Conservation (phyloP, 805 yeast species). For the Myxozyma nipponensis region DNA sequence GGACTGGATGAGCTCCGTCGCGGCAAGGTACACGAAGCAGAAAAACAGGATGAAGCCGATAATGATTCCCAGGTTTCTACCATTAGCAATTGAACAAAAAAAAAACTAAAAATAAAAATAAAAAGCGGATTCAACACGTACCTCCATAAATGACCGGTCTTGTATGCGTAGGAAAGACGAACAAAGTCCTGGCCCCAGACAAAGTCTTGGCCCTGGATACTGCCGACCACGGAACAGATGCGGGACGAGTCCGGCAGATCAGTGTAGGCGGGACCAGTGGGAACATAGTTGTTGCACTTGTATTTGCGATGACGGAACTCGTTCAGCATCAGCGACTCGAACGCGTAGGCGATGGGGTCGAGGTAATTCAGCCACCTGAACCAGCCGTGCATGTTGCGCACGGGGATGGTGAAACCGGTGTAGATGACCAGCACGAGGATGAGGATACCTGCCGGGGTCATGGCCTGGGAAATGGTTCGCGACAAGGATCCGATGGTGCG, state of each 20-base stretch:
- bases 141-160: constrained; percentile 51
- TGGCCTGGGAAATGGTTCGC: constrained; percentile 53
- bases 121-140: neutral
- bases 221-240: constrained; percentile 56
- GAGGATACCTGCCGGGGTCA: constrained; percentile 54
- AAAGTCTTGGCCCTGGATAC: constrained; percentile 47
- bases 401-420: constrained; percentile 52
- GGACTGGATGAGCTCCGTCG: constrained; percentile 51
- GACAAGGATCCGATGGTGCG: constrained; percentile 50
- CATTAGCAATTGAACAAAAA: neutral
- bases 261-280: constrained; percentile 44
- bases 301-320: constrained; percentile 45
- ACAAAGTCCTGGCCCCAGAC: constrained; percentile 56
- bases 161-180: constrained; percentile 44
- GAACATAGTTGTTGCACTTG: constrained; percentile 42
- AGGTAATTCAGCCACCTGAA: constrained; percentile 49
- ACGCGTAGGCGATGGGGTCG: constrained; percentile 46
- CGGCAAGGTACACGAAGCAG: constrained; percentile 48
- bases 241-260: constrained; percentile 35
- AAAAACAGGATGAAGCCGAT: constrained; percentile 55
- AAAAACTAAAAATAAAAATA: neutral
- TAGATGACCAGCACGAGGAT: constrained; percentile 52
- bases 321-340: constrained; percentile 46
- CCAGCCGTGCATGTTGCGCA: constrained; percentile 48
- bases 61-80: constrained; percentile 56